Base-by-base conservation (phyloP, 2,329 filamentous ascomycete species). In the Verticillium zaregamsianum region DNA sequence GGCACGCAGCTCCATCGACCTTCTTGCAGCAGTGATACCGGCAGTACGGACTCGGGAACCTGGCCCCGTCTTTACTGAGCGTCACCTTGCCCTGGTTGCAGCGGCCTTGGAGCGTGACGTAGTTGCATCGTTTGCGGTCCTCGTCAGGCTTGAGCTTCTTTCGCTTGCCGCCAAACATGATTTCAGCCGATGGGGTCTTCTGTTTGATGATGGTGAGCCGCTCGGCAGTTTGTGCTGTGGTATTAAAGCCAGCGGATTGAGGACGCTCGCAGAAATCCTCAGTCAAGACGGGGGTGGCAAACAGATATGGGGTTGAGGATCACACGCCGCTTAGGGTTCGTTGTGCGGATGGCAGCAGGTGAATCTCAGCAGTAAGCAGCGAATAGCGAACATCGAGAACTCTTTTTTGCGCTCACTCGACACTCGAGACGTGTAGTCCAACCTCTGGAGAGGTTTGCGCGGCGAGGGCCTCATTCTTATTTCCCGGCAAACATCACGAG, bases 1-100 rank as follows among this genome's bases (percentile, higher is more conserved):
- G n/a, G 35, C 64, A 65, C 11, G 64, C 63, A 2, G 61, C 55
- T 17, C 45, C 39, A 39, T 60, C 49, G 5, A 63, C 57, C 64
- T 61, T 66, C 23, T 57, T 65, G 58, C 64, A 66, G 56, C 64
- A 66, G 58, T 66, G 64, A 5, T 60, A 32, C 25, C 57, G 63
- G 61, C 64, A 66, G 40, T 56, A 65, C 17, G 57, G 58, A 17
- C 63, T 65, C 1, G 31, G 15, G 3, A 37, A 62, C 5, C 40
- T 58, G 9, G 11, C 39, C 20, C 59, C 61, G 15, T 63, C 64
- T 28, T 59, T 66, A 20, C 37, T 59, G 17, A 66, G 56, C 17
- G 55, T 63, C 20, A 63, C 61, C 37, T 54, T 62, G 28, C 12
- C 9, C 23, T 63, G 40, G 35, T 49, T 37, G 23, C 64, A 66